Base-by-base conservation (phyloP, 1,284 basidiomycete genomes). In the Puccinia triticina region DNA sequence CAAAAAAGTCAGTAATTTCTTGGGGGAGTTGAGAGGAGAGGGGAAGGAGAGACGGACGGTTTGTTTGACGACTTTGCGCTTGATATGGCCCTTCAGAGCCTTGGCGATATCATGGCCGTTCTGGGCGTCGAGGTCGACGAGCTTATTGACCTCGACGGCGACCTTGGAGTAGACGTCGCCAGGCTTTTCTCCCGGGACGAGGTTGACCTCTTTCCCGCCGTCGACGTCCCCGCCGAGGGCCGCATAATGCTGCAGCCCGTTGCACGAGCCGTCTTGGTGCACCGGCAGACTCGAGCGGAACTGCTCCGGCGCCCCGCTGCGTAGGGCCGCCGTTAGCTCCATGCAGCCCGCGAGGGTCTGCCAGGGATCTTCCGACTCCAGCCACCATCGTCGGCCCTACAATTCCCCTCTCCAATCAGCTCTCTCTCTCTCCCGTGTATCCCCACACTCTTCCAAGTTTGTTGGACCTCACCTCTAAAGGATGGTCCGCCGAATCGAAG, bases 231-330 rank as follows among this genome's bases (percentile, higher is more conserved):
- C 97, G 80, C 97, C 96, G 2, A 99, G 91, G 0, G 96, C 96
- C 16, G 97, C 97, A 85, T 99, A 99, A 87, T 99, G 96, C 88
- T 99, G 96, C 85, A 99, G 89, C 69, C 97, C 96, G 86, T 99
- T 99, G 86, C 97, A 99, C 0, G 97, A 98, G 0, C 96, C 97
- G 86, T 99, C 97, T 88, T 99, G 97, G 87, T 99, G 97, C 10
- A 98, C 91, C 0, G 97, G 97, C 23, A 98, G 89, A n/a, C 89
- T 88, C 2, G 92, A 94, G 84, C 90, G 88, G 88, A 91, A 98
- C 34, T 88, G 87, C 50, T 89, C 88, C 0, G 96, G 95, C 84
- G 95, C 90, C 0, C 89, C 89, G 0, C 92, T 92, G 48, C 92
- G 90, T 0, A 95, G 89, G 1, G 97, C 96, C 0, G 89, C 90